A percentile compares a stretch with the other conserved stretches of the same genome.
These are phyloP conservation scores for Auriculariales sp. DNA, from an alignment of 768 basidiomycete species.

Conservation along the genomic window DNA sequence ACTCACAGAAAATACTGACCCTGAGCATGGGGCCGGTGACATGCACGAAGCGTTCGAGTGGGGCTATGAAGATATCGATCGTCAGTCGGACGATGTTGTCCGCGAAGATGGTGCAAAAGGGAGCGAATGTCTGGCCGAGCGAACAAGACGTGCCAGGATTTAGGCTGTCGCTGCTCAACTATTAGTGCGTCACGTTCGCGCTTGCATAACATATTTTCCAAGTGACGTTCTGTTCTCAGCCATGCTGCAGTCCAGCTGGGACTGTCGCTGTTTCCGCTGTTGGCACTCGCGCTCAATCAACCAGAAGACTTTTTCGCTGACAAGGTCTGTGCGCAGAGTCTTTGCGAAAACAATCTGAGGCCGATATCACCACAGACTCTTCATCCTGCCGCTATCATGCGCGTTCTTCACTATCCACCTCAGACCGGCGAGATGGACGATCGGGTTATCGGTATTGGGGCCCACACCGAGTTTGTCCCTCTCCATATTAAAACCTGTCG, in stretches of 20 bases:
- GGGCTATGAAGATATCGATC: constrained; percentile 45
- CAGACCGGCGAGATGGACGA: constrained; percentile 45
- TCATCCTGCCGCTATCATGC: constrained; percentile 72
- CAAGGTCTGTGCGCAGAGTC: constrained; percentile 35
- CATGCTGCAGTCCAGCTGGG: constrained; percentile 45
- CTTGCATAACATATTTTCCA: background rate
- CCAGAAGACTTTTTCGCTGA: constrained; percentile 69
- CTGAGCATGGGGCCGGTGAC: constrained; percentile 58
- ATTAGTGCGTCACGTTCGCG: constrained; percentile 37
- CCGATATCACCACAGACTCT: constrained; percentile 41
- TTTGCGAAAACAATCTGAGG: background rate
- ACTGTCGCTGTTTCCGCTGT: constrained; percentile 59
- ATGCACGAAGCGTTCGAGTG: constrained; percentile 83
- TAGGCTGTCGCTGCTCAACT: constrained; percentile 40
- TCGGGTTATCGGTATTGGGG: constrained; percentile 67
- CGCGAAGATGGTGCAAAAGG: constrained; percentile 33
- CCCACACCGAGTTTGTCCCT: constrained; percentile 59
- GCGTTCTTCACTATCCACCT: constrained; percentile 76
- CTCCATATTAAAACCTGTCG: constrained; percentile 1
- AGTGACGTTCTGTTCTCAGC: constrained; percentile 23
- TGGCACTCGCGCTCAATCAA: constrained; percentile 68
- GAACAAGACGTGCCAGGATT: constrained; percentile 38
- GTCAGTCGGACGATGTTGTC: constrained; percentile 13
- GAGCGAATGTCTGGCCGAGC: constrained; percentile 66
- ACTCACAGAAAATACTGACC: constrained; percentile 60